Conservation (phyloP, 2,329 filamentous ascomycete species). For the Beauveria caledonica region DNA sequence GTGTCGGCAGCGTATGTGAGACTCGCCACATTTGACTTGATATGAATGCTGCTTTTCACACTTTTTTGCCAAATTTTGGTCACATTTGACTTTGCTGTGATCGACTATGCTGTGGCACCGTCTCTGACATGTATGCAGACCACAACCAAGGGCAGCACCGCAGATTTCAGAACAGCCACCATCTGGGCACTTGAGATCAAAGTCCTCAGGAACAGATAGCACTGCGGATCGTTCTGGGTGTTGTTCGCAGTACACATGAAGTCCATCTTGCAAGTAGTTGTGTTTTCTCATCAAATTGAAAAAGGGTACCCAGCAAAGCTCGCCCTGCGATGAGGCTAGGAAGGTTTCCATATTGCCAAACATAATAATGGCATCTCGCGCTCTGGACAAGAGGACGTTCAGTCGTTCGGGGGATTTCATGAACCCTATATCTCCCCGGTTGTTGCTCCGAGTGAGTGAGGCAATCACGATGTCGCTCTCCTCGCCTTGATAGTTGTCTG, state of each 20-base stretch:
- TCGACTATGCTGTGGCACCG: slow-evolving; percentile 55
- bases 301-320: slow-evolving; percentile 45
- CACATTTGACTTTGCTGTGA: slow-evolving; percentile 41
- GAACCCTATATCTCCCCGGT: slow-evolving; percentile 58
- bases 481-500: slow-evolving; percentile 73
- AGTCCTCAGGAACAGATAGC: slow-evolving; percentile 45
- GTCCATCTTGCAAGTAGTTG: slow-evolving; percentile 47
- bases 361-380: slow-evolving; percentile 57
- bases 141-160: slow-evolving; percentile 43
- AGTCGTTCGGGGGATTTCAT: slow-evolving; percentile 39
- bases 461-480: slow-evolving; percentile 65
- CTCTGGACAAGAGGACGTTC: slow-evolving; percentile 62
- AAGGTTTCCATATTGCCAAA: slow-evolving; percentile 65
- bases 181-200: slow-evolving; percentile 55
- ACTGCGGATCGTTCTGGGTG: slow-evolving; percentile 44
- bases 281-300: slow-evolving; percentile 46
- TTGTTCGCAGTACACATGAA: slow-evolving; percentile 51
- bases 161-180: slow-evolving; percentile 60
- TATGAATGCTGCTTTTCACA: slow-evolving; percentile 46
- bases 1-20: slow-evolving; percentile 33
- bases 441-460: slow-evolving; percentile 61
- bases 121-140: slow-evolving; percentile 47
- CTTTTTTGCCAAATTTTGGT: slow-evolving; percentile 27
- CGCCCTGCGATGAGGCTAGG: slow-evolving; percentile 37
- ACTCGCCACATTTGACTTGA: slow-evolving; percentile 36